A percentile compares a stretch with the other conserved stretches of the same genome.
phyloP scores from a whole-genome alignment of 2,329 filamentous ascomycete species.

The Penicillium sp. region DNA sequence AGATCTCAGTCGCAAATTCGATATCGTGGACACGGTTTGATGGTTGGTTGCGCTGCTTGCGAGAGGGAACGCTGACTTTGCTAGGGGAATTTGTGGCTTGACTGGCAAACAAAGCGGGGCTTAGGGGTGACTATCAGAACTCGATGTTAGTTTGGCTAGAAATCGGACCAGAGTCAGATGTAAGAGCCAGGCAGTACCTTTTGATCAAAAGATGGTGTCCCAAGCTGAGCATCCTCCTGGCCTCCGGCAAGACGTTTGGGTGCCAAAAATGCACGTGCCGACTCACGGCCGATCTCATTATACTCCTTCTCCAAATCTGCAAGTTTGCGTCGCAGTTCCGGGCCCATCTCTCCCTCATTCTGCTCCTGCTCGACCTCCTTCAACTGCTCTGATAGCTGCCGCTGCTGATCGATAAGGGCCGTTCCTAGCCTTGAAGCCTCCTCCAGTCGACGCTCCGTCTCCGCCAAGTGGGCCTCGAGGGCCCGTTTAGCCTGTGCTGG shows the following conservation, averaged over 20 bases:
- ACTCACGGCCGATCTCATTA: slow-evolving; percentile 88
- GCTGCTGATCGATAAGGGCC: slow-evolving; percentile 81
- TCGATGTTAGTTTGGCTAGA: slow-evolving; percentile 11
- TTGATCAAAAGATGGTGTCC: slow-evolving; percentile 48
- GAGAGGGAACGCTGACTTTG: slow-evolving; percentile 81
- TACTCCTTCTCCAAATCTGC: slow-evolving; percentile 90
- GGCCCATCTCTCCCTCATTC: slow-evolving; percentile 73
- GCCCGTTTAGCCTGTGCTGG: slow-evolving; percentile 85
- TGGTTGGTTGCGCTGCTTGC: slow-evolving; percentile 87
- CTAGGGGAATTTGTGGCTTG: slow-evolving; percentile 83
- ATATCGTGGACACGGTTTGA: slow-evolving; percentile 90
- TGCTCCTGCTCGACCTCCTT: slow-evolving; percentile 80
- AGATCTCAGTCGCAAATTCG: slow-evolving; percentile 97
- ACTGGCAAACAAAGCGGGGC: slow-evolving; percentile 76
- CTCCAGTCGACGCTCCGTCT: slow-evolving; percentile 87
- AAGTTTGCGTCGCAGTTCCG: slow-evolving; percentile 79
- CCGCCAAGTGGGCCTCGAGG: slow-evolving; percentile 84
- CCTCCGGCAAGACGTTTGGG: slow-evolving; percentile 77
- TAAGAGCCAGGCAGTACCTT: slow-evolving; percentile 40
- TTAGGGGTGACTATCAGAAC: slow-evolving; percentile 61
- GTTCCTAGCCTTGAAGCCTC: slow-evolving; percentile 89
- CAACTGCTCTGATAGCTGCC: slow-evolving; percentile 76
- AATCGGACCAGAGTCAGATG: not conserved
- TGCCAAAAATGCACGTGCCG: slow-evolving; percentile 80
- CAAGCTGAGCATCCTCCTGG: slow-evolving; percentile 55